Base-by-base conservation (phyloP, 1,139 yeast species). In the Blastobotrys serpentis region DNA sequence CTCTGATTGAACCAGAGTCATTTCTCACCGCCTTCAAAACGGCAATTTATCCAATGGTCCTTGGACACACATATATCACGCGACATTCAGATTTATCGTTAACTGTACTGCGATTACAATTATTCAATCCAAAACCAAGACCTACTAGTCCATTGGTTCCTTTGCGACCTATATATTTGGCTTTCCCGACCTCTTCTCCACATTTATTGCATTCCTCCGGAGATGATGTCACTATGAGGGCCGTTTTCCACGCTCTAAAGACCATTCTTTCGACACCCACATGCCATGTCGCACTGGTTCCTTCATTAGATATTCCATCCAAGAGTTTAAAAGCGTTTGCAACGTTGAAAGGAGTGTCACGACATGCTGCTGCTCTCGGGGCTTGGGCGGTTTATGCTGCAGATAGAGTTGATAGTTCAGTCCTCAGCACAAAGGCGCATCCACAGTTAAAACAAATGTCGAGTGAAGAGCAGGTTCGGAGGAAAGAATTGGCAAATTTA, bases 121-220 rank as follows among this genome's bases (percentile, higher is more conserved):
- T 84, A 33, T 85, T 82, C 61, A 92, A 86, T 55, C 53, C 56
- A 18, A 51, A 50, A 26, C 42, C 71, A 60, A 36, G 43, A 29
- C 42, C 44, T 10, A 47, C 49, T 22, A 44, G 52, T 6, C 74
- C 79, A 2, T 69, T 80, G 7, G 56, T 75, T 0, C 77, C 86
- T 0, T 70, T 82, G 54, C 76, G 70, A 52, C 84, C 92, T 0
- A 78, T 75, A 53, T 85, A 82, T 57, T 61, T 86, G 22, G 87
- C 85, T 0, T 67, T 86, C 7, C 89, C 94, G 0, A 56, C 75
- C 50, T 81, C 83, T 43, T 81, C 92, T 1, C 84, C 89, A 1
- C 76, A 79, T 56, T 62, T 86, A 4, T 76, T 85, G 13, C 90
- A 84, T 62, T 70, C 85, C 69, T 47, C 50, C 38, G 67, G 66